phyloP scores from a whole-genome alignment of 73 alveolate species.

The Blepharisma japonicum region DNA sequence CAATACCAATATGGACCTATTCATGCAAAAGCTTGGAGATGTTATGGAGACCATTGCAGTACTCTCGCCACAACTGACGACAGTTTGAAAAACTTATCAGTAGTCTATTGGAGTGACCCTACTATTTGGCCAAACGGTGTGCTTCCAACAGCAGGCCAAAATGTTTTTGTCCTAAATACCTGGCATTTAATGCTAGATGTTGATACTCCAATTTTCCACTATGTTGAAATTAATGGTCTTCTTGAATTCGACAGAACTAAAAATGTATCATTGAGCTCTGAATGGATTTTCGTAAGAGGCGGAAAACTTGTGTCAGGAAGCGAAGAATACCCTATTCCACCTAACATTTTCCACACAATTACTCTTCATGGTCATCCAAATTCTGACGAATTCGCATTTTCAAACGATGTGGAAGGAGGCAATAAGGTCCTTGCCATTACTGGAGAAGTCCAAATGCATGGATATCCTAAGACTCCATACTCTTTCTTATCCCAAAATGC shows the following conservation, averaged over 20 bases:
- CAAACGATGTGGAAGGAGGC: slow-evolving; percentile 12
- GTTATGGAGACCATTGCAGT: slow-evolving; percentile 8
- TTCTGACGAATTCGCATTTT: not conserved
- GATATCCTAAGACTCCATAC: not conserved
- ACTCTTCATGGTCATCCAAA: not conserved
- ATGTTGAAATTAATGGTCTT: slow-evolving; percentile 17
- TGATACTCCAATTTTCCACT: not conserved
- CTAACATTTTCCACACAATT: not conserved
- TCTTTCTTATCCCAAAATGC: slow-evolving; percentile 2
- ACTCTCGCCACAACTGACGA: not conserved
- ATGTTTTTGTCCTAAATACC: not conserved
- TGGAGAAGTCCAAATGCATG: not conserved
- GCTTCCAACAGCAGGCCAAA: slow-evolving; percentile 10
- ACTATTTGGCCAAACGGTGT: slow-evolving; percentile 2
- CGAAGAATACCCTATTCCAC: not conserved
- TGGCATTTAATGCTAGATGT: slow-evolving; percentile 16
- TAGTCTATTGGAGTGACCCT: slow-evolving; percentile 1
- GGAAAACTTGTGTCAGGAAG: not conserved
- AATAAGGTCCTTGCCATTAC: slow-evolving; percentile 22
- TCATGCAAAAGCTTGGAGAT: not conserved
- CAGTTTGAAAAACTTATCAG: not conserved
- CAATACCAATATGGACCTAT: slow-evolving; percentile 2
- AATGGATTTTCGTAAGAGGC: not conserved
- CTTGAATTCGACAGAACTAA: not conserved
- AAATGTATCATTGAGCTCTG: not conserved